Evolutionary conservation across 306 rosid species (phyloP).

Genomic region (Casuarina cunninghamiana): DNA sequence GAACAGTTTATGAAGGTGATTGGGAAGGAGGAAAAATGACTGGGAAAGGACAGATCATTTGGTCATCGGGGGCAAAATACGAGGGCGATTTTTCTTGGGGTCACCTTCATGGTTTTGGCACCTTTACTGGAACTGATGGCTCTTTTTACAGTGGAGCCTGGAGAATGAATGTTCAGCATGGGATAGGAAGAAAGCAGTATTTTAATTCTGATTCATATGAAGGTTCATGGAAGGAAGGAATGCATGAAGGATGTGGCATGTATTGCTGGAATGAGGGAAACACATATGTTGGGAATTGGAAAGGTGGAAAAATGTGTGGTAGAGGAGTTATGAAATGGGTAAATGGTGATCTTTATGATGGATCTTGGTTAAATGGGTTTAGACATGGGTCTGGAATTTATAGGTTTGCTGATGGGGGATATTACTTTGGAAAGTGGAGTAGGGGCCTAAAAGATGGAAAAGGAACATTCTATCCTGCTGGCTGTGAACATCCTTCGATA

Average conservation of each 20-base stretch:
- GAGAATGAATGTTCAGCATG: slow-evolving; percentile 89
- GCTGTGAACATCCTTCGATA: slow-evolving; percentile 62
- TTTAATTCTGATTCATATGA: slow-evolving; percentile 70
- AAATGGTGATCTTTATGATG: slow-evolving; percentile 76
- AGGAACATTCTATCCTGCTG: slow-evolving; percentile 84
- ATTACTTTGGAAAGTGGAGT: slow-evolving; percentile 89
- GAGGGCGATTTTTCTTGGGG: slow-evolving; percentile 91
- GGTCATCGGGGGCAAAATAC: slow-evolving; percentile 75
- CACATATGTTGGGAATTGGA: slow-evolving; percentile 78
- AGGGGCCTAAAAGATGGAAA: slow-evolving; percentile 86
- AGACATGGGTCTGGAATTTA: slow-evolving; percentile 83
- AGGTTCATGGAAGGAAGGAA: slow-evolving; percentile 95
- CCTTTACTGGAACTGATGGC: slow-evolving; percentile 44
- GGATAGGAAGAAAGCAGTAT: slow-evolving; percentile 69
- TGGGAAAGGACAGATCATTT: slow-evolving; percentile 67
- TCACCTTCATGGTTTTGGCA: slow-evolving; percentile 82
- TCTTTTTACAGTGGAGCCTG: slow-evolving; percentile 68
- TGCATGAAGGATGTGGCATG: slow-evolving; percentile 75
- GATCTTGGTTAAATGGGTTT: slow-evolving; percentile 74
- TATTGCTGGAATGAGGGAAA: slow-evolving; percentile 76
- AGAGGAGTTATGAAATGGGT: slow-evolving; percentile 93
- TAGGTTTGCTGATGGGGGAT: slow-evolving; percentile 71
- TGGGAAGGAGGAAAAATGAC: slow-evolving; percentile 86
- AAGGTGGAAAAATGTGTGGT: slow-evolving; percentile 72
- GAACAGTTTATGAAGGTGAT: slow-evolving; percentile 80